phyloP scores from a whole-genome alignment of 2,329 filamentous ascomycete genomes.

The Pseudogymnoascus sp. region DNA sequence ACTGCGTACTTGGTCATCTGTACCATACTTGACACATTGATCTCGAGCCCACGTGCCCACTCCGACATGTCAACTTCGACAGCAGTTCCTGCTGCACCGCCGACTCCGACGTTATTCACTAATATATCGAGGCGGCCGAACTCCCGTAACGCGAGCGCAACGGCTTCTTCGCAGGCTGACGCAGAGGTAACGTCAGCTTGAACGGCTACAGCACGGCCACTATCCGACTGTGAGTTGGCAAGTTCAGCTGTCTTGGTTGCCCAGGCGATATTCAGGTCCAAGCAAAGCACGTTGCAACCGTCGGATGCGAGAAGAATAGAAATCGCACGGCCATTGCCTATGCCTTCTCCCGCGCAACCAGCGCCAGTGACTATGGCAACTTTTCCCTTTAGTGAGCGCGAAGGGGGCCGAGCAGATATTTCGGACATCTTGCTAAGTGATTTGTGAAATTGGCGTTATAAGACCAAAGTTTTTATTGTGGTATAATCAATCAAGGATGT shows the following conservation, averaged over 20 bases:
- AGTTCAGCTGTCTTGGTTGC: slow-evolving; percentile 43
- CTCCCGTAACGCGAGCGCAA: slow-evolving; percentile 35
- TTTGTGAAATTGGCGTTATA: background rate
- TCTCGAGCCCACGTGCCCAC: slow-evolving; percentile 49
- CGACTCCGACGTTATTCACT: slow-evolving; percentile 57
- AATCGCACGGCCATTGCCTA: slow-evolving; percentile 53
- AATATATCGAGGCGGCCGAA: slow-evolving; percentile 56
- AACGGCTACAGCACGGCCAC: slow-evolving; percentile 37
- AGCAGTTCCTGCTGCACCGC: slow-evolving; percentile 51
- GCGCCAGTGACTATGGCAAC: slow-evolving; percentile 54
- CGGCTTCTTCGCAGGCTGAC: slow-evolving; percentile 39
- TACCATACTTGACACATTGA: slow-evolving; percentile 60
- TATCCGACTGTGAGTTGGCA: slow-evolving; percentile 13
- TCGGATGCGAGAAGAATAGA: slow-evolving; percentile 54
- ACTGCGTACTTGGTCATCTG: slow-evolving; percentile 55
- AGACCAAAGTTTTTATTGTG: background rate
- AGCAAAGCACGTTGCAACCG: slow-evolving; percentile 51
- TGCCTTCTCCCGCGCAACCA: slow-evolving; percentile 47
- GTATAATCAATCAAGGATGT: background rate
- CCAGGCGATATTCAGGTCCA: slow-evolving; percentile 44
- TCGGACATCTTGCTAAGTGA: slow-evolving; percentile 15
- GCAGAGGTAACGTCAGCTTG: slow-evolving; percentile 49
- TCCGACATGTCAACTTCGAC: slow-evolving; percentile 51
- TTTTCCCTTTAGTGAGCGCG: slow-evolving; percentile 34
- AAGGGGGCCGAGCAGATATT: slow-evolving; percentile 22